Percentiles rank a stretch among this genome's conserved stretches.
These are phyloP conservation scores for Aspergillus thermomutatus DNA, from an alignment of 2,329 filamentous ascomycete genomes.

Conservation along the genomic window DNA sequence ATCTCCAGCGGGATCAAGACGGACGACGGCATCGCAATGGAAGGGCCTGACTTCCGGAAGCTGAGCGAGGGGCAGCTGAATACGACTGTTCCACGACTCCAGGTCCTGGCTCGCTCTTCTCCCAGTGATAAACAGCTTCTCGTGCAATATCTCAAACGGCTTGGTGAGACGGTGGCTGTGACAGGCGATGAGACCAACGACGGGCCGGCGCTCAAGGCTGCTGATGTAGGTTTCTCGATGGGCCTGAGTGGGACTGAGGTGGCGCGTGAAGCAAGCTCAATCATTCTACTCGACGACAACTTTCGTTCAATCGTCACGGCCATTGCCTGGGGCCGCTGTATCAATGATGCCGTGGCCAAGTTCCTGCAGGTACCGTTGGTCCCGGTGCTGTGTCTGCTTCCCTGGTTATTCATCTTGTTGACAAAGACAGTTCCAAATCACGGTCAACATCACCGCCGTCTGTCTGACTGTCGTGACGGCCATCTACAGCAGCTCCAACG, in stretches of 20 bases:
- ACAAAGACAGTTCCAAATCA: slow-evolving; percentile 53
- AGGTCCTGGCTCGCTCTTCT: slow-evolving; percentile 63
- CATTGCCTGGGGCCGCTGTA: slow-evolving; percentile 65
- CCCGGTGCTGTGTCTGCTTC: too few relatives aligned
- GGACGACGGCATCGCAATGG: slow-evolving; percentile 61
- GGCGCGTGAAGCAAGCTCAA: slow-evolving; percentile 65
- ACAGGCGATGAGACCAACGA: slow-evolving; percentile 68
- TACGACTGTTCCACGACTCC: slow-evolving; percentile 55
- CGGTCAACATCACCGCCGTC: slow-evolving; percentile 89
- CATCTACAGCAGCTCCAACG: slow-evolving; percentile 65
- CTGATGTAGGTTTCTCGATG: slow-evolving; percentile 68
- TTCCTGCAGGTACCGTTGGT: slow-evolving; percentile 48
- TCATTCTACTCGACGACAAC: slow-evolving; percentile 66
- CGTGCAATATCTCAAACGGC: slow-evolving; percentile 58
- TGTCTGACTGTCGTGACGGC: slow-evolving; percentile 83
- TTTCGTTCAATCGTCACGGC: slow-evolving; percentile 64
- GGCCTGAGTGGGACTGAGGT: slow-evolving; percentile 65
- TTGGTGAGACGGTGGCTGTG: slow-evolving; percentile 60
- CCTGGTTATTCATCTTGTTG: too few relatives aligned
- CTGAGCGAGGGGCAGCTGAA: slow-evolving; percentile 60
- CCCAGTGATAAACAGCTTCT: slow-evolving; percentile 66
- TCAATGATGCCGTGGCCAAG: slow-evolving; percentile 66
- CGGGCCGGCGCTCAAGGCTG: slow-evolving; percentile 62
- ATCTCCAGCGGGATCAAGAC: slow-evolving; percentile 67
- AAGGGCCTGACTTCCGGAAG: slow-evolving; percentile 64